A percentile compares a stretch with the other conserved stretches of the same genome.
Conservation (phyloP, 352 stramenopile genomes). For the Pythium myriotylum region DNA sequence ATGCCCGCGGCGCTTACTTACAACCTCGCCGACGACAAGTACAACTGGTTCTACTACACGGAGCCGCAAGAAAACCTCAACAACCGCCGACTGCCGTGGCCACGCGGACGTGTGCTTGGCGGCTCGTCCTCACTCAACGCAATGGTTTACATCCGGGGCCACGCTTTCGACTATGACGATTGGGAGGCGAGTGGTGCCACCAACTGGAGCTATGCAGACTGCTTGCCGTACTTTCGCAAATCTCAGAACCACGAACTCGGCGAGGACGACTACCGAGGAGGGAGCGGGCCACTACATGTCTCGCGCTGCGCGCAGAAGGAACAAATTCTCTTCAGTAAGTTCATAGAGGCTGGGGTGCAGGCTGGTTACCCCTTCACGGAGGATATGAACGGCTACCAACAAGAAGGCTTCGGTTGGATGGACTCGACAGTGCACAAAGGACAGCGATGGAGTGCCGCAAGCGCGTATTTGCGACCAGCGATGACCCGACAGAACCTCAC, state of each 20-base stretch:
- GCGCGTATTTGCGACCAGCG: slow-evolving; percentile 75
- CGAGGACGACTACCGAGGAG: slow-evolving; percentile 77
- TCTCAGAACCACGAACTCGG: slow-evolving; percentile 81
- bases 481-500: slow-evolving; percentile 71
- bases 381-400: slow-evolving; percentile 90
- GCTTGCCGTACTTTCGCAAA: slow-evolving; percentile 89
- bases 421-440: slow-evolving; percentile 88
- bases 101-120: slow-evolving; percentile 85
- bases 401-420: slow-evolving; percentile 92
- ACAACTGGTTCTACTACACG: slow-evolving; percentile 90
- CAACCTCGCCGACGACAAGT: slow-evolving; percentile 82
- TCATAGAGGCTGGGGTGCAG: slow-evolving; percentile 86
- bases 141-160: slow-evolving; percentile 91
- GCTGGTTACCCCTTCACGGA: slow-evolving; percentile 87
- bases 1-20: slow-evolving; percentile 88
- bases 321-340: slow-evolving; percentile 88
- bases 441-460: slow-evolving; percentile 75
- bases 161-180: slow-evolving; percentile 88
- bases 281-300: slow-evolving; percentile 80
- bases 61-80: slow-evolving; percentile 85
- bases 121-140: slow-evolving; percentile 90
- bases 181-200: slow-evolving; percentile 72
- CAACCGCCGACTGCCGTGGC: slow-evolving; percentile 79
- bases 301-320: slow-evolving; percentile 75
- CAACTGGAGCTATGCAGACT: slow-evolving; percentile 89